Evolutionary conservation across 805 yeast species (phyloP), one percentile per base, ranked within the genome.

Genomic region (Lachancea lanzarotensis): DNA sequence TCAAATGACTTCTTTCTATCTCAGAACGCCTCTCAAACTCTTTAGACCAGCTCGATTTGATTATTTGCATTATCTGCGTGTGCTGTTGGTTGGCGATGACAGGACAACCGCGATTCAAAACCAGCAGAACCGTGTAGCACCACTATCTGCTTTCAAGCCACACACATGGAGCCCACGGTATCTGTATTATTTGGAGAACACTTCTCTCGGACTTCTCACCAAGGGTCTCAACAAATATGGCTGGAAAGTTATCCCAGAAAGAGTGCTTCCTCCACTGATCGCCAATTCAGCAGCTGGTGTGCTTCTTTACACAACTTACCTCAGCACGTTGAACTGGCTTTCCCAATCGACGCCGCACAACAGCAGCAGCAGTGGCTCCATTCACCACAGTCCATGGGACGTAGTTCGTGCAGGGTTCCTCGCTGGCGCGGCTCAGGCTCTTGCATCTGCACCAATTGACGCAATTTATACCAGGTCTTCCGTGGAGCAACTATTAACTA

Each of bases 11-110:
- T 70, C 89, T 0, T 68, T 91, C 26, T 91, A 90, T 60, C 63
- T 89, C 36, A 72, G 97, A 46, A 85, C 95, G 1, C 81, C 81
- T 1, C 84, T 88, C 36, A 90, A 91, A 67, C 71, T 90, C 18
- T 91, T 91, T 62, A 71, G 95, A 30, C 98, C 98, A 1, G 81
- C 95, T 3, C 68, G 97, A 34, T 85, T 91, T 49, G 98, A 91
- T 62, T 88, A 86, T 56, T 68, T 87, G 59, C 85, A 85, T 7
- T 76, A 81, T 44, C 78, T 83, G 0, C 66, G 89, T 42, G 76
- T 76, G 6, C 56, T 70, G 25, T 77, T 76, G 30, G 50, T 59
- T 3, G 56, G 56, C 27, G 59, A 52, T 18, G 48, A 49, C 17
- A 43, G 29, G n/a, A 34, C 19, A 13, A 33, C 22, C 15, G 39